A percentile compares a stretch with the other conserved stretches of the same genome.
Evolutionary conservation across 306 rosid species (phyloP).

Genomic region (Prunus padus): DNA sequence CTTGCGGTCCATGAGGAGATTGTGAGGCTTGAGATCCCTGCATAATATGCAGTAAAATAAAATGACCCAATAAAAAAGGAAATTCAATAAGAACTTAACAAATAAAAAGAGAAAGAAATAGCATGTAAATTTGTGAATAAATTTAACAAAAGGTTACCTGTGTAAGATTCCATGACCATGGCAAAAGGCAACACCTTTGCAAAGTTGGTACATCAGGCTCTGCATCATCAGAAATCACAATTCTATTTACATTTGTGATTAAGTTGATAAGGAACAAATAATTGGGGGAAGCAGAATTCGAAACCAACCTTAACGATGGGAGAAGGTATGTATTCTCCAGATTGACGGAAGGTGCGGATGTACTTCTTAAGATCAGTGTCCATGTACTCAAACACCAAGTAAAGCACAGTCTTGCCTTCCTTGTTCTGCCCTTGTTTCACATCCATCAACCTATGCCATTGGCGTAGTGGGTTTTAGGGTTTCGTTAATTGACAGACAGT

Average conservation of each 20-base stretch:
- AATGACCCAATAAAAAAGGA: background rate
- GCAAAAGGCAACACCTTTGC: slow-evolving; percentile 97
- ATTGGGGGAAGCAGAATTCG: background rate
- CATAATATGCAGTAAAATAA: background rate
- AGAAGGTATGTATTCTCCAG: slow-evolving; percentile 54
- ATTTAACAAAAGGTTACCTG: slow-evolving; percentile 36
- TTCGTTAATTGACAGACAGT: background rate
- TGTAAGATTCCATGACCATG: slow-evolving; percentile 96
- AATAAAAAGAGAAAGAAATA: background rate
- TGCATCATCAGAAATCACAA: slow-evolving; percentile 18
- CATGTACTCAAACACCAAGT: slow-evolving; percentile 91
- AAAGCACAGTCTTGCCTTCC: slow-evolving; percentile 88
- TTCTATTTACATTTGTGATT: background rate
- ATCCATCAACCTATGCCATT: slow-evolving; percentile 55
- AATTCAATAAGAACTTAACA: background rate
- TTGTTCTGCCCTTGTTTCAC: slow-evolving; percentile 92
- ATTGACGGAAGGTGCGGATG: slow-evolving; percentile 63
- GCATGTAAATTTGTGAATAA: background rate
- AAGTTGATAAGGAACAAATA: background rate
- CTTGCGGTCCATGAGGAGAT: slow-evolving; percentile 85
- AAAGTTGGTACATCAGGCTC: slow-evolving; percentile 91
- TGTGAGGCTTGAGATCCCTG: slow-evolving; percentile 96
- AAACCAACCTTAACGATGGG: slow-evolving; percentile 46
- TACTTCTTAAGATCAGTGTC: slow-evolving; percentile 86
- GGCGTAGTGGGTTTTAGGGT: background rate